phyloP scores from a whole-genome alignment of 257 asterid genomes.

The Fraxinus quadrangulata region DNA sequence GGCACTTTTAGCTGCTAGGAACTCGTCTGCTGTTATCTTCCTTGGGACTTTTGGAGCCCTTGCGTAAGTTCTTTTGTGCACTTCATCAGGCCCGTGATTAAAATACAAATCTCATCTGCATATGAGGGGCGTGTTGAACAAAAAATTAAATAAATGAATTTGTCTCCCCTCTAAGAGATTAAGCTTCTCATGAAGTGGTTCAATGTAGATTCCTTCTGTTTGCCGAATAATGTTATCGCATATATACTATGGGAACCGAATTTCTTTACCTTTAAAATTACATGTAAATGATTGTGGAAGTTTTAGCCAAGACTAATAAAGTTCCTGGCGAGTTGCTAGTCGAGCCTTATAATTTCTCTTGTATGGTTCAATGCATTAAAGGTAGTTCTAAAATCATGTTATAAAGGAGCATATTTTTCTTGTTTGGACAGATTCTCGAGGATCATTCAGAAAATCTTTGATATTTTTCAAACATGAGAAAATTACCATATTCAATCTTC shows the following conservation, averaged over 20 bases:
- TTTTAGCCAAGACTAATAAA: not conserved
- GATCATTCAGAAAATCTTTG: not conserved
- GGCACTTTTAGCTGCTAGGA: slow-evolving; percentile 97
- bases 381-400: not conserved
- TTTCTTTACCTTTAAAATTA: not conserved
- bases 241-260: too few species aligned
- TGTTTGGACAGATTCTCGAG: not conserved
- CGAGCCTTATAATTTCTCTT: not conserved
- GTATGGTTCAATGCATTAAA: not conserved
- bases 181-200: not conserved
- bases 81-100: not conserved
- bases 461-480: not conserved
- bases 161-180: not conserved
- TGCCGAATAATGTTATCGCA: too few species aligned
- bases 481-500: not conserved
- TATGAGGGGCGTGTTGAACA: too few species aligned
- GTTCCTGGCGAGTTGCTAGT: not conserved
- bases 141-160: not conserved
- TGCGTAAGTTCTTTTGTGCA: slow-evolving; percentile 43
- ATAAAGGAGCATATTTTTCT: not conserved
- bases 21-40: slow-evolving; percentile 78
- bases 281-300: not conserved
- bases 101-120: not conserved
- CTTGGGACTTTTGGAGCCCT: slow-evolving; percentile 93
- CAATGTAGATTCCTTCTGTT: not conserved